Base-by-base conservation (phyloP, 2,329 filamentous ascomycete species). In the Westerdykella aurantiaca region DNA sequence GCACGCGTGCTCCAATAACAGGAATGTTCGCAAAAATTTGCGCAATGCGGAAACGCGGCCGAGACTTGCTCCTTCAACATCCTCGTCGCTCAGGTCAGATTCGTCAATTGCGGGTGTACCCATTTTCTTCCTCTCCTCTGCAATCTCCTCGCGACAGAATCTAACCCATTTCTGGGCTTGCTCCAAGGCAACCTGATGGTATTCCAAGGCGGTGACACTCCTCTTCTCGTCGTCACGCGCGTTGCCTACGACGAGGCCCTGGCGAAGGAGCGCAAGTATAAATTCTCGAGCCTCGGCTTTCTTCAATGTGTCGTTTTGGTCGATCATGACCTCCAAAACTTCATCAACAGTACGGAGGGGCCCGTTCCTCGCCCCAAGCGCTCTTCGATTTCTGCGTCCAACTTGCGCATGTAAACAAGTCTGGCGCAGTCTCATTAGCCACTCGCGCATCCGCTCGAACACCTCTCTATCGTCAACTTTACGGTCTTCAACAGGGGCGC, bases 261-360 rank as follows among this genome's bases (percentile, higher is more conserved):
- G 76, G 13, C 76, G 78, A 37, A 95, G 70, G 48, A 80, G 81
- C 29, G 74, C 74, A 2, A 79, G 62, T 6, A 95, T 72, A 38
- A 84, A 74, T 2, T 74, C 70, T 41, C 88, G 79, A 58, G 93
- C 83, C 45, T 91, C 83, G 0, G 76, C 68, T 41, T 83, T 79
- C 44, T 91, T 78, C 1, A 69, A 63, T 5, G 72, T 72, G 45
- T 91, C 86, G 35, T 85, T 89, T 58, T 91, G 83, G 43, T 95
- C 88, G 45, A 96, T 84, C 91, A 98, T 96, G 4, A 84, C 82
- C 51, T 88, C 83, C 10, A 98, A 72, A 1, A 97, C 91, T 64
- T 97, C 87, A 14, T 83, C 79, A 1, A 95, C 84, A 0, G 90
- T 94, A 11, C 86, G 78, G 51, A 96, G 74, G 0, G 87, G 83